phyloP scores from a whole-genome alignment of 176 grass and related monocot genomes.

The Phragmites australis region DNA sequence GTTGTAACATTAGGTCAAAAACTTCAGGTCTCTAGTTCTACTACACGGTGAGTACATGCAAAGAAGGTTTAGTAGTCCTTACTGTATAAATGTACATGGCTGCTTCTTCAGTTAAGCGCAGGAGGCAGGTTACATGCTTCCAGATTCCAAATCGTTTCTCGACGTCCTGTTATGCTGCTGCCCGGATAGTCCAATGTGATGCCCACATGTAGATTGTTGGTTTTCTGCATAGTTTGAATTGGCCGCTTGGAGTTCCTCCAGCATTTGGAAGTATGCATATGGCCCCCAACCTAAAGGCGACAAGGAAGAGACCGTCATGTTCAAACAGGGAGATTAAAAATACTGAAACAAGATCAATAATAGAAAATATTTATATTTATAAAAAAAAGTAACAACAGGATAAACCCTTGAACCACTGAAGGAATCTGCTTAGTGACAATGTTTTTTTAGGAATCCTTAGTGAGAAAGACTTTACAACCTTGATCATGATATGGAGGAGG shows the following conservation, averaged over 20 bases:
- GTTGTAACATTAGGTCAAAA: background rate
- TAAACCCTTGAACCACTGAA: background rate
- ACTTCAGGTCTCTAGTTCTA: slow-evolving; percentile 6
- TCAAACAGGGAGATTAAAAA: background rate
- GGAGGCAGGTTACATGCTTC: slow-evolving; percentile 36
- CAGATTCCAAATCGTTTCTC: slow-evolving; percentile 52
- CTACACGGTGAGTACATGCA: background rate
- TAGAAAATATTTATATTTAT: background rate
- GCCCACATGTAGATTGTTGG: slow-evolving; percentile 22
- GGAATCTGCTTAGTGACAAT: background rate
- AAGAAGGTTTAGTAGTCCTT: slow-evolving; percentile 1
- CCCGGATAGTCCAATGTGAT: slow-evolving; percentile 10
- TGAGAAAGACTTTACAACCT: slow-evolving; percentile 50
- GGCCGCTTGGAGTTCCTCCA: slow-evolving; percentile 40
- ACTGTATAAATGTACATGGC: slow-evolving; percentile 32
- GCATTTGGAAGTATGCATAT: slow-evolving; percentile 71
- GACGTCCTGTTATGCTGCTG: slow-evolving; percentile 16
- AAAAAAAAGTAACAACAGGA: background rate
- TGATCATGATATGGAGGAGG: slow-evolving; percentile 71
- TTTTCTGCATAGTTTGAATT: slow-evolving; percentile 28
- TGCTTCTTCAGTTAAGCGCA: background rate
- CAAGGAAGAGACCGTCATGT: background rate
- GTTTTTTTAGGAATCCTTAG: background rate
- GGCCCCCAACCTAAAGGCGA: slow-evolving; percentile 55
- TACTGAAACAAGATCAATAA: background rate